These are phyloP conservation scores for Candida namnaoensis DNA, from an alignment of 805 yeast genomes.

Conservation along the genomic window DNA sequence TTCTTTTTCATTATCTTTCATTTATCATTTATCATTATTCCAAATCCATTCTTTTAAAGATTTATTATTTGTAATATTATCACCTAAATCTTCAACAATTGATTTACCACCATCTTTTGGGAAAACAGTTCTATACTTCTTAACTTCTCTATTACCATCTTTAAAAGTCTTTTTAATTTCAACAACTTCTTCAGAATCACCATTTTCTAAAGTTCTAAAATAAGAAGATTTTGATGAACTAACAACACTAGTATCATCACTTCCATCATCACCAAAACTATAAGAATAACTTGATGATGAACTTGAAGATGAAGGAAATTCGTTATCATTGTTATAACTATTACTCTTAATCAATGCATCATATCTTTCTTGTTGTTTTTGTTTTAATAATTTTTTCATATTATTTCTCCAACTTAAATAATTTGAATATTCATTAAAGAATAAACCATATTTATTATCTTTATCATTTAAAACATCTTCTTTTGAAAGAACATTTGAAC, in stretches of 20 bases:
- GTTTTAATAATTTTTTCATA: slow-evolving; percentile 37
- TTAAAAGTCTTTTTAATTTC: slow-evolving; percentile 26
- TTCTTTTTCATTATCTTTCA: too few species aligned
- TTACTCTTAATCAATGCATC: background rate
- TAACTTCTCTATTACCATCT: slow-evolving; percentile 33
- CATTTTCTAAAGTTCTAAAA: slow-evolving; percentile 30
- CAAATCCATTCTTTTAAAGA: slow-evolving; percentile 13
- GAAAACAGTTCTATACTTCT: slow-evolving; percentile 26
- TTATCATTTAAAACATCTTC: slow-evolving; percentile 46
- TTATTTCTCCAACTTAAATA: slow-evolving; percentile 59
- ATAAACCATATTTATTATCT: slow-evolving; percentile 43
- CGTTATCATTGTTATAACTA: slow-evolving; percentile 10
- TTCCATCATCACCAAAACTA: slow-evolving; percentile 6
- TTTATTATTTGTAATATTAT: background rate
- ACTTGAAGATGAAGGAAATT: background rate
- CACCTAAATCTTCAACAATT: slow-evolving; percentile 14
- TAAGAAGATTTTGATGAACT: slow-evolving; percentile 30
- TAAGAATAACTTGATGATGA: slow-evolving; percentile 2
- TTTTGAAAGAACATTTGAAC: slow-evolving; percentile 33
- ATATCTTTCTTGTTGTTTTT: slow-evolving; percentile 20
- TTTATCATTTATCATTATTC: slow-evolving; percentile 3
- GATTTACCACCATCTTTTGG: slow-evolving; percentile 30
- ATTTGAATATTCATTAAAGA: slow-evolving; percentile 57
- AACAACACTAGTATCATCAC: slow-evolving; percentile 18
- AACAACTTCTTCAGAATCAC: slow-evolving; percentile 31